Evolutionary conservation across 2,329 filamentous ascomycete genomes (phyloP).

Genomic region (Botrytis hyacinthi): DNA sequence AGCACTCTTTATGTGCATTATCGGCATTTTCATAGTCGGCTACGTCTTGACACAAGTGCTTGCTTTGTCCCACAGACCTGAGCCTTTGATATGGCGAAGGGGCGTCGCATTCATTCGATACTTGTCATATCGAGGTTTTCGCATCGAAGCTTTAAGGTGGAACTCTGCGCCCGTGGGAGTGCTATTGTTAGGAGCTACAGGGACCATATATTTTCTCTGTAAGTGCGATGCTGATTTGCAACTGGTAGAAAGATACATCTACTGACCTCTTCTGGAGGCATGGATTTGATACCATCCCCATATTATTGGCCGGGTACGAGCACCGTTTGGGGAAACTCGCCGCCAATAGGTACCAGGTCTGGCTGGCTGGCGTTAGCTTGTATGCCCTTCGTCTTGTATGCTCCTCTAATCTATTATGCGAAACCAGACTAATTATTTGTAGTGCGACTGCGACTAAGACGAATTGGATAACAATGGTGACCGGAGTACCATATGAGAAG

Average conservation of each 20-base stretch:
- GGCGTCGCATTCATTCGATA: not conserved
- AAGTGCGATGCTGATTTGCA: not conserved
- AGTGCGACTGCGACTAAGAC: not conserved
- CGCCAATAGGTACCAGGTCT: not conserved
- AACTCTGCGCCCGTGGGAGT: not conserved
- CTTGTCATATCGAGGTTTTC: not conserved
- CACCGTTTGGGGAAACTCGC: not conserved
- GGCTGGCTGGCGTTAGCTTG: not conserved
- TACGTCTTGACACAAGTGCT: not conserved
- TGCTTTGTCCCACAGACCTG: not conserved
- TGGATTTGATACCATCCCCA: not conserved
- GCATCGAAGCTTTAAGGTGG: not conserved
- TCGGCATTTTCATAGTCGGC: not conserved
- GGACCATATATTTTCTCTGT: not conserved
- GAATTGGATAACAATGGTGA: not conserved
- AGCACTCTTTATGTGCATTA: not conserved
- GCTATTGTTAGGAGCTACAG: not conserved
- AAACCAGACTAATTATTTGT: not conserved
- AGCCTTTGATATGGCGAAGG: not conserved
- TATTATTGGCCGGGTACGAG: not conserved
- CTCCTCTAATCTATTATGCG: not conserved
- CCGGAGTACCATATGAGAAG: not conserved
- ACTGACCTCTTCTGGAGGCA: not conserved
- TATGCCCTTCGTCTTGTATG: not conserved
- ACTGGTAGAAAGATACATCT: not conserved